phyloP scores from a whole-genome alignment of 352 stramenopile species.

The Bremia lactucae region DNA sequence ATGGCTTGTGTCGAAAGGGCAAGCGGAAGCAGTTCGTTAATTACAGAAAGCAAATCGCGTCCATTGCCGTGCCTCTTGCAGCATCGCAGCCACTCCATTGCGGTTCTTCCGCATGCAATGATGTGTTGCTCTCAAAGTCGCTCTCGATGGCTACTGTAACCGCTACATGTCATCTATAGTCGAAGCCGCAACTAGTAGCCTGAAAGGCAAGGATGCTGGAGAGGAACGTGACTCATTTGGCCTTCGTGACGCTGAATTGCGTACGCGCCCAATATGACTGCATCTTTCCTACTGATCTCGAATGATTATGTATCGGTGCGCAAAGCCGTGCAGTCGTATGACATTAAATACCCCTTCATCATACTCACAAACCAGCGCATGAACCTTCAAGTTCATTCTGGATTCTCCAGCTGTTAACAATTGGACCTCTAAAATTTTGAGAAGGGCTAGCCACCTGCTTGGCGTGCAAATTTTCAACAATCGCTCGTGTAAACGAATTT shows the following conservation, averaged over 20 bases:
- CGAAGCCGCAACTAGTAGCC: slow-evolving; percentile 8
- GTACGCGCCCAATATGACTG: slow-evolving; percentile 35
- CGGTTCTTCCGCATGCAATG: slow-evolving; percentile 44
- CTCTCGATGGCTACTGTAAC: slow-evolving; percentile 3
- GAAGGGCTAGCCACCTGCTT: slow-evolving; percentile 65
- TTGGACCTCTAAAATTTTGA: slow-evolving; percentile 42
- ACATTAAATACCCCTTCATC: slow-evolving; percentile 24
- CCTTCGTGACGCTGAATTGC: neutral
- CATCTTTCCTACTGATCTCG: slow-evolving; percentile 47
- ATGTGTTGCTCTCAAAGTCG: slow-evolving; percentile 10
- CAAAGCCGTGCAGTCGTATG: slow-evolving; percentile 36
- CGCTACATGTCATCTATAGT: neutral
- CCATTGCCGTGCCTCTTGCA: slow-evolving; percentile 42
- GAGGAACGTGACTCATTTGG: neutral
- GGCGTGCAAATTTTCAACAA: slow-evolving; percentile 49
- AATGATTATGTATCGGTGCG: slow-evolving; percentile 76
- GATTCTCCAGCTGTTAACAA: slow-evolving; percentile 21
- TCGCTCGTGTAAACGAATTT: slow-evolving; percentile 48
- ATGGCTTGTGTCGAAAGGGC: slow-evolving; percentile 54
- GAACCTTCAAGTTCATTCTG: slow-evolving; percentile 1
- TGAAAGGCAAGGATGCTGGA: slow-evolving; percentile 8
- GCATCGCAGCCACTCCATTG: slow-evolving; percentile 55
- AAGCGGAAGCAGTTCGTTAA: slow-evolving; percentile 45
- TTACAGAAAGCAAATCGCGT: slow-evolving; percentile 27
- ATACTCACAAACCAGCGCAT: slow-evolving; percentile 16